Base-by-base conservation (phyloP, 2,329 filamentous ascomycete genomes). In the Aureobasidium melanogenum region DNA sequence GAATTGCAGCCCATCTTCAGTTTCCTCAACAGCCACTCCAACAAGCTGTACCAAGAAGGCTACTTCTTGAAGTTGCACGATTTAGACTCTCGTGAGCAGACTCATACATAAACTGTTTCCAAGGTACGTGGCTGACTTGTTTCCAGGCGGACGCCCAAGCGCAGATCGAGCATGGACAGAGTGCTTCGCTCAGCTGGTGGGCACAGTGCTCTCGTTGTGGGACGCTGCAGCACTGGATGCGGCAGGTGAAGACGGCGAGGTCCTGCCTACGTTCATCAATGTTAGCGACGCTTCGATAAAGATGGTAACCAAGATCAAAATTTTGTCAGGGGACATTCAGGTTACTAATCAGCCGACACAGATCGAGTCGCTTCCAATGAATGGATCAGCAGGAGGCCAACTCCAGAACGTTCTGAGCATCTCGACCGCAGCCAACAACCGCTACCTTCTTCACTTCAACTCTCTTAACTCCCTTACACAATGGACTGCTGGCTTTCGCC, bases 61-160 rank as follows among this genome's bases (percentile, higher is more conserved):
- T 99, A 97, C 71, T 97, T 99, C 67, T 77, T 99, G 68, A 99
- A 97, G 76, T 79, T 99, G 52, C 93, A 97, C 73, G 94, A 99
- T 74, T 86, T 96, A 67, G 95, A 97, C 70, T 87, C 86, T 60
- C 87, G 92, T 96, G 83, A 68, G 90, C 84, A 62, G 36, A 39
- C 41, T 38, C 30, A 14, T 2, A 3, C n/a, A 6, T n/a, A 17
- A 24, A 39, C 14, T 46, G 38, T 17, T 44, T n/a, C 36, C 12
- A 22, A 14, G 14, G 4, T 12, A 26, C 14, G 7, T n/a, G 26
- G 41, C 63, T 60, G 43, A 63, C 48, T 50, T 60, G 62, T 17
- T 30, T 15, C 28, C 73, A 96, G 91, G 93, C 75, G 94, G 94
- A 55, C 87, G 88, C 65, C 89, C 91, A 12, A 95, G 93, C 71